Evolutionary conservation across 2,329 filamentous ascomycete genomes (phyloP).

Genomic region (Arthrinium phaeospermum): DNA sequence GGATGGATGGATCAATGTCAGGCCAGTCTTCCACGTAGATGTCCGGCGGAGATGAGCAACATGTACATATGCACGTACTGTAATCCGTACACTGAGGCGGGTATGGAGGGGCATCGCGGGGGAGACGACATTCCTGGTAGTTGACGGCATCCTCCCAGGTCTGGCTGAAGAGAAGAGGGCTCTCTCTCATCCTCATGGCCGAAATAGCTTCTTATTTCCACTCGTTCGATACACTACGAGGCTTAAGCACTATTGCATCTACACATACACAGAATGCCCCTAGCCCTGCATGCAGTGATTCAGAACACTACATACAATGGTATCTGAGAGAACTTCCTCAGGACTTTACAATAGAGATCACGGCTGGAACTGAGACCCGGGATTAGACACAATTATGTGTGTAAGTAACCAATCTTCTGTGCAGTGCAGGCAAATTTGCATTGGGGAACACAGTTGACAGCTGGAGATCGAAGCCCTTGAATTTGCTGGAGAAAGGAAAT

Average conservation of each 20-base stretch:
- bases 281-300: not conserved
- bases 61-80: not conserved
- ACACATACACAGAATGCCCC: not conserved
- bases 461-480: not conserved
- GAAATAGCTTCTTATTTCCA: not conserved
- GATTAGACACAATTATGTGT: not conserved
- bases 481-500: not conserved
- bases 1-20: not conserved
- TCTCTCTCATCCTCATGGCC: not conserved
- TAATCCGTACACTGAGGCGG: not conserved
- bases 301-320: not conserved
- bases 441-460: not conserved
- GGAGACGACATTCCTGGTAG: not conserved
- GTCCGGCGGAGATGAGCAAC: not conserved
- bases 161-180: not conserved
- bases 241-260: not conserved
- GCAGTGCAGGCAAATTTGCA: not conserved
- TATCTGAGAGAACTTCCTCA: not conserved
- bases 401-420: not conserved
- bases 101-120: not conserved
- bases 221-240: not conserved
- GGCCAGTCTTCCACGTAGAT: not conserved
- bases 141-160: not conserved
- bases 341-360: not conserved
- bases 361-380: not conserved